A percentile compares a stretch with the other conserved stretches of the same genome.
Evolutionary conservation across 2,329 filamentous ascomycete species (phyloP).

Genomic region (Rutstroemia sp.): DNA sequence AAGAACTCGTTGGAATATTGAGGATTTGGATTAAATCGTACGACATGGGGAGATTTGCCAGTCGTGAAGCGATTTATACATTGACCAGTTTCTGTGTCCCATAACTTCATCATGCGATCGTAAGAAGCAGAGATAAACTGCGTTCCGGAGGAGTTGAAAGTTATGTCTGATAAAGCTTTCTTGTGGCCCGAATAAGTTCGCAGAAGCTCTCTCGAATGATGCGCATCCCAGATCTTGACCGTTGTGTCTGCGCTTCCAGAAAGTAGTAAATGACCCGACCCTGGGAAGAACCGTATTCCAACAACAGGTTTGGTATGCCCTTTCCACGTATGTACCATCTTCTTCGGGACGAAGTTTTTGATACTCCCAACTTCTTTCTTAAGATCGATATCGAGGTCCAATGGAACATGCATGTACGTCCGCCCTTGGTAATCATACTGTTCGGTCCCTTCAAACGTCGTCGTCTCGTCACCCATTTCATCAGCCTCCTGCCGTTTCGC

Average conservation of each 20-base stretch:
- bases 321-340: constrained; percentile 85
- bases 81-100: constrained; percentile 92
- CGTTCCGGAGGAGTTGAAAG: constrained; percentile 75
- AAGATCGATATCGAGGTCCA: constrained; percentile 80
- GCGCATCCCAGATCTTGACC: constrained; percentile 91
- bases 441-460: constrained; percentile 75
- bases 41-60: constrained; percentile 89
- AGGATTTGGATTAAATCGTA: constrained; percentile 81
- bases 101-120: constrained; percentile 93
- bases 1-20: constrained; percentile 83
- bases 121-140: constrained; percentile 89
- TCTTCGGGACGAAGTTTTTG: constrained; percentile 93
- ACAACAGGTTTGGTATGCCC: constrained; percentile 79
- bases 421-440: constrained; percentile 90
- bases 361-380: constrained; percentile 70
- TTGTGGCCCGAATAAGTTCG: constrained; percentile 87
- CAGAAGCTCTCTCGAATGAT: constrained; percentile 80
- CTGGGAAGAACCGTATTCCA: constrained; percentile 81
- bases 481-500: constrained; percentile 50
- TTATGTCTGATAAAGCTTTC: constrained; percentile 83
- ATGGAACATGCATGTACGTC: constrained; percentile 96
- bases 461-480: constrained; percentile 65
- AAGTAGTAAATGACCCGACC: constrained; percentile 78
- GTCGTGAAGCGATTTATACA: constrained; percentile 86
- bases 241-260: constrained; percentile 86